Conservation (phyloP, 305 asterid species). For the Striga hermonthica region DNA sequence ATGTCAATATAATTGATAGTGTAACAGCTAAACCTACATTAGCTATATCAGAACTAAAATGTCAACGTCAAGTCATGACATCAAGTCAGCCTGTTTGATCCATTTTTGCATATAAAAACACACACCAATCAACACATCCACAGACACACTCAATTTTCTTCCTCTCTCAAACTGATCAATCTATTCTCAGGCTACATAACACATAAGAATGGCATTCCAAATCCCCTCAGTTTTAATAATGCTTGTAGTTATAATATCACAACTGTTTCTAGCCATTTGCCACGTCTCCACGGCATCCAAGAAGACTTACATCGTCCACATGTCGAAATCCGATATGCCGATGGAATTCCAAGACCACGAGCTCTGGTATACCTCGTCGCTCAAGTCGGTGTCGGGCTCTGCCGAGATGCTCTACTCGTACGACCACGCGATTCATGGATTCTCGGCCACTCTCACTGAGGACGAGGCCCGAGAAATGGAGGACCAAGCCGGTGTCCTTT, state of each 20-base stretch:
- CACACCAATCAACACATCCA: too few species aligned
- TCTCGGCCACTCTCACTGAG: conserved; percentile 56
- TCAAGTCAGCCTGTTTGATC: too few species aligned
- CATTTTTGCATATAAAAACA: too few species aligned
- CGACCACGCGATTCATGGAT: conserved; percentile 63
- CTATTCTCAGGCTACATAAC: too few species aligned
- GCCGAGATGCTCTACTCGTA: conserved; percentile 70
- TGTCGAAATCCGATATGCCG: conserved; percentile 77
- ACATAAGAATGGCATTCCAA: neutral
- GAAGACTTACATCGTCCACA: conserved; percentile 73
- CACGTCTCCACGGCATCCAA: conserved; percentile 32
- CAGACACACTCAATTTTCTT: too few species aligned
- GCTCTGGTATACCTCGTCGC: conserved; percentile 70
- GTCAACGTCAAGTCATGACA: too few species aligned
- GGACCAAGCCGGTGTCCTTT: conserved; percentile 56
- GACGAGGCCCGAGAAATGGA: conserved; percentile 51
- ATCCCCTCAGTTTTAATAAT: neutral
- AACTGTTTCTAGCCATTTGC: conserved; percentile 31
- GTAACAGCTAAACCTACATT: too few species aligned
- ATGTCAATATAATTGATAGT: too few species aligned
- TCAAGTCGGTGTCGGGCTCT: conserved; percentile 63
- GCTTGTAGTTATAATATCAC: neutral
- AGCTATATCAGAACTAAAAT: too few species aligned
- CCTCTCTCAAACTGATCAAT: too few species aligned
- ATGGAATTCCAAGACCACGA: conserved; percentile 48